Base-by-base conservation (phyloP, 192 early-diverging fungal species). In the Entophlyctis luteolus region DNA sequence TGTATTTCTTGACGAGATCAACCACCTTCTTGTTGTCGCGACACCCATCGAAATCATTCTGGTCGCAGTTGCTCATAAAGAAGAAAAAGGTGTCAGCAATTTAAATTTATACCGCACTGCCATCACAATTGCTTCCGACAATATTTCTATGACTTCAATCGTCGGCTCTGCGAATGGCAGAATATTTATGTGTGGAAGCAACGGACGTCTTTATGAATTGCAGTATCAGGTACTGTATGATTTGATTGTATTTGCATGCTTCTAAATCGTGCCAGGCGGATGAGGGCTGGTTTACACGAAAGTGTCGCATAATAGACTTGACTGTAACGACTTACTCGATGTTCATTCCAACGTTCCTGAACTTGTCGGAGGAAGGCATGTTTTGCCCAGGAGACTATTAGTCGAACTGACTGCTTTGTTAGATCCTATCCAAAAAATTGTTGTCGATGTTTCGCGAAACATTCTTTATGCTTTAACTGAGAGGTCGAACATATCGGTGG, bases 131-230 rank as follows among this genome's bases (percentile, higher is more conserved):
- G 77, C 91, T 2, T 81, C 91, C 4, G 94, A 94, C 62, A 87
- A 86, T 55, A 87, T 94, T 28, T 81, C 81, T 16, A 92, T 98
- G 81, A 82, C 75, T 45, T 82, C 81, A 46, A 94, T 98, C 57
- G 75, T 81, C 12, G 92, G 91, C 8, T 89, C 93, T 8, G 62
- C 47, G 18, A 77, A 87, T 37, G 96, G 96, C 22, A 80, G 96
- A 3, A 88, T 98, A 33, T 95, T 96, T 59, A 90, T 95, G 90
- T 75, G 86, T 27, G 94, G 95, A 47, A 86, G 86, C 59, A 88
- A 95, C 71, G 91, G 91, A 28, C 82, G 87, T 58, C 67, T 98
- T 12, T 94, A 90, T 78, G 95, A 98, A 77, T 78, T 98, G 35
- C 78, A 78, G 31, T 98, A 98, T 71, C 88, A 91, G 74, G 76